Base-by-base conservation (phyloP, 768 basidiomycete species). In the Hericium rajendrae region DNA sequence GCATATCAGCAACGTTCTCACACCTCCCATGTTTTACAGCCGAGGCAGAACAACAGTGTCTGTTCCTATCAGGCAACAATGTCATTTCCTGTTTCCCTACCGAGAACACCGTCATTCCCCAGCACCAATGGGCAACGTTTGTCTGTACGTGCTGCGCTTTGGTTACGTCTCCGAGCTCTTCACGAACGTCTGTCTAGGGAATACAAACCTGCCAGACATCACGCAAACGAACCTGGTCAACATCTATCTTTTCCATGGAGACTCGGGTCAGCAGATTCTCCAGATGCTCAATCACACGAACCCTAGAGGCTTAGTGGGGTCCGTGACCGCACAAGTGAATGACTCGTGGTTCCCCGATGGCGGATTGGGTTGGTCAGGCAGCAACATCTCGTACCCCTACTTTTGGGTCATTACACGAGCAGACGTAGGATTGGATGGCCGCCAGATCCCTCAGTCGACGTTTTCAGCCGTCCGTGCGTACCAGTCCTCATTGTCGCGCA, bases 401-500 rank as follows among this genome's bases (percentile, higher is more conserved):
- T 92, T 78, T 71, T 94, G 86, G 78, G 76, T 91, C 53, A 76
- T 94, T 62, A 85, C 83, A n/a, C 77, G 80, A 51, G 76, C 73
- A 51, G 78, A 82, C 60, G 63, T 70, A 49, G 70, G 74, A 2
- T 74, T 89, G 41, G 78, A 82, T 62, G 83, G 82, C 48, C 79
- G 80, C 18, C 76, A 81, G 62, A 69, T 76, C 2, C 79, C 84
- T 8, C 88, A 91, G 64, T 69, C 87, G 12, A 89, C 82, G 0
- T 95, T 94, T 71, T 74, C 72, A 20, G 92, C 87, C 56, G 74
- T 94, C 56, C 93, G 88, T 91, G 69, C 72, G 88, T 89, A 46
- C n/a, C 20, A 51, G 38, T 28, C 3, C 38, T 39, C 55, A 49
- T 28, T 54, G 37, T 15, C 50, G n/a, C 50, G 38, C 8, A 20